phyloP scores from a whole-genome alignment of 2,329 filamentous ascomycete species.

The Monosporascus sp. region DNA sequence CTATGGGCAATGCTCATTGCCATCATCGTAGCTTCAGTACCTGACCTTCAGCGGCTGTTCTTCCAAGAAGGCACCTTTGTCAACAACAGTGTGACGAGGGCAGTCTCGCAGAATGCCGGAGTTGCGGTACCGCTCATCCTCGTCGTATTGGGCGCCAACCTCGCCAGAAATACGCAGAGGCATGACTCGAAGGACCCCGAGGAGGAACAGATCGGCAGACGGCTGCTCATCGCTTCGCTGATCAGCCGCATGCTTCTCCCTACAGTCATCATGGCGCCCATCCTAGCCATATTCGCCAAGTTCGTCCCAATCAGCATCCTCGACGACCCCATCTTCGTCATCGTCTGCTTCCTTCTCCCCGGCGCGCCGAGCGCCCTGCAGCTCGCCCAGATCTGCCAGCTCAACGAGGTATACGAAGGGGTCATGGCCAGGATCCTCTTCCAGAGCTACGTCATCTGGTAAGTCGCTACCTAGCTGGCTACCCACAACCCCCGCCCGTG shows the following conservation, averaged over 20 bases:
- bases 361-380: constrained; percentile 92
- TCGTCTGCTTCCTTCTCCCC: constrained; percentile 94
- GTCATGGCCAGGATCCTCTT: constrained; percentile 92
- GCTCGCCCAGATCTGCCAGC: constrained; percentile 95
- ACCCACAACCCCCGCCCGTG: too few relatives aligned
- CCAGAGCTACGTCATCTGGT: constrained; percentile 96
- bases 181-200: constrained; percentile 62
- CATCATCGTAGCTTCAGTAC: constrained; percentile 86
- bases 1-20: constrained; percentile 94
- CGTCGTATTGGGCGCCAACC: constrained; percentile 89
- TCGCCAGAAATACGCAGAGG: constrained; percentile 84
- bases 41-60: constrained; percentile 75
- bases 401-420: constrained; percentile 92
- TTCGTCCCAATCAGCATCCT: constrained; percentile 89
- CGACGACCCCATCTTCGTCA: constrained; percentile 95
- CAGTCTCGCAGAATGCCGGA: constrained; percentile 76
- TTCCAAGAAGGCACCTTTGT: constrained; percentile 87
- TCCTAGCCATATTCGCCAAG: constrained; percentile 82
- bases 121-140: constrained; percentile 94
- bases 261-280: constrained; percentile 84
- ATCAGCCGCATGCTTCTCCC: constrained; percentile 89
- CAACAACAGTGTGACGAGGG: constrained; percentile 86
- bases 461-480: constrained; percentile 30
- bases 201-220: constrained; percentile 63
- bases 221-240: constrained; percentile 79